phyloP scores from a whole-genome alignment of 2,329 filamentous ascomycete genomes.

The Botryotinia narcissicola region DNA sequence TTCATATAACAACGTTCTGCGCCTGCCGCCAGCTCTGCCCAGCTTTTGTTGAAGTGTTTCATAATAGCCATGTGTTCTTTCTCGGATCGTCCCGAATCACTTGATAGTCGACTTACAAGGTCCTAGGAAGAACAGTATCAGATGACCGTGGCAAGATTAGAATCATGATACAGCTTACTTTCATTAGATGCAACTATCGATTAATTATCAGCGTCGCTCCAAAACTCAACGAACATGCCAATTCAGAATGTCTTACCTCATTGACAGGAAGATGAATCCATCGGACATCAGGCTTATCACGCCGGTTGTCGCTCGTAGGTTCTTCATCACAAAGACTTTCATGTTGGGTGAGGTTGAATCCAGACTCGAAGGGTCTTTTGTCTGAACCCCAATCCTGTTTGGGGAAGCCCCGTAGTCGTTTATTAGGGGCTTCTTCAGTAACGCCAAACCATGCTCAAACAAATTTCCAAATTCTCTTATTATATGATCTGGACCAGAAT shows the following conservation, averaged over 20 bases:
- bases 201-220: neutral
- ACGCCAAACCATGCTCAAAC: neutral
- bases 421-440: neutral
- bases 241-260: neutral
- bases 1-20: slow-evolving; percentile 1
- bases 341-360: neutral
- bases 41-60: slow-evolving; percentile 6
- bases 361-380: neutral
- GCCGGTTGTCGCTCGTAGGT: neutral
- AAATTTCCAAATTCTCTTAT: neutral
- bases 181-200: neutral
- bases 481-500: neutral
- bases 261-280: neutral
- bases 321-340: too few species aligned
- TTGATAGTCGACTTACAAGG: neutral
- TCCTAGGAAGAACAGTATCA: neutral
- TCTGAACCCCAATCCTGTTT: neutral
- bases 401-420: too few species aligned
- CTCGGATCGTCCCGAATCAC: neutral
- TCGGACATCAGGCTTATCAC: neutral
- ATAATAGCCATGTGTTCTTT: neutral
- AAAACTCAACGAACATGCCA: neutral
- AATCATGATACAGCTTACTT: neutral
- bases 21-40: neutral
- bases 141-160: neutral